These are phyloP conservation scores for Fusarium sp. DNA, from an alignment of 2,329 filamentous ascomycete species.

Conservation along the genomic window DNA sequence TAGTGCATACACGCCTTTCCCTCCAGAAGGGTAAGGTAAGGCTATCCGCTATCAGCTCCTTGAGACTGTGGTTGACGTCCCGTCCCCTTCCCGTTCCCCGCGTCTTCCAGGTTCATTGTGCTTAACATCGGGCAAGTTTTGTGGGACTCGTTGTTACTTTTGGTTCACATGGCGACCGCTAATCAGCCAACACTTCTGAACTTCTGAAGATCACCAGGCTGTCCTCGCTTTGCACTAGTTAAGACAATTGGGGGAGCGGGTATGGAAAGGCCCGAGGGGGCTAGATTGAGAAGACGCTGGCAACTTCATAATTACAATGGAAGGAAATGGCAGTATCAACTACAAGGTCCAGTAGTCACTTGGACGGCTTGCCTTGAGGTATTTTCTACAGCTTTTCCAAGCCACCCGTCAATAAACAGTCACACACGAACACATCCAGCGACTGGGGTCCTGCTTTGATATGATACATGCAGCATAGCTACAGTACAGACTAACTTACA, in stretches of 20 bases:
- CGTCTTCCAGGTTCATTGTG: conserved; percentile 13
- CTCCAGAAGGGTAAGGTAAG: conserved; percentile 19
- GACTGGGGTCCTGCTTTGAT: neutral
- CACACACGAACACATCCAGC: neutral
- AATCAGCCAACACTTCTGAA: neutral
- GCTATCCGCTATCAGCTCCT: conserved; percentile 15
- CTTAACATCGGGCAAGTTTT: conserved; percentile 4
- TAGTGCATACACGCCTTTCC: neutral
- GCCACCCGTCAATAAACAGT: neutral
- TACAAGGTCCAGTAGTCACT: neutral
- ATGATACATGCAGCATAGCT: conserved; percentile 11
- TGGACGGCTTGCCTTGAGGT: neutral
- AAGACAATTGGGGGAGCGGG: conserved; percentile 25
- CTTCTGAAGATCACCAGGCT: conserved; percentile 6
- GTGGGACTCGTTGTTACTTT: conserved; percentile 1
- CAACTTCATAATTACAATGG: neutral
- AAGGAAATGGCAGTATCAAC: neutral
- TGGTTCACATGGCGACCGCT: conserved; percentile 18
- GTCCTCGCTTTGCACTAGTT: conserved; percentile 6
- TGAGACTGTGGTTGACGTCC: conserved; percentile 1
- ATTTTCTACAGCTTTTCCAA: conserved; percentile 13
- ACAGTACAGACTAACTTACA: neutral
- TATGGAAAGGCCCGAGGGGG: conserved; percentile 20
- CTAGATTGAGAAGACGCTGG: neutral
- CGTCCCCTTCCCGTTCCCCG: conserved; percentile 21